These are phyloP conservation scores for Phytophthora aleatoria DNA, from an alignment of 352 stramenopile genomes.

Conservation along the genomic window DNA sequence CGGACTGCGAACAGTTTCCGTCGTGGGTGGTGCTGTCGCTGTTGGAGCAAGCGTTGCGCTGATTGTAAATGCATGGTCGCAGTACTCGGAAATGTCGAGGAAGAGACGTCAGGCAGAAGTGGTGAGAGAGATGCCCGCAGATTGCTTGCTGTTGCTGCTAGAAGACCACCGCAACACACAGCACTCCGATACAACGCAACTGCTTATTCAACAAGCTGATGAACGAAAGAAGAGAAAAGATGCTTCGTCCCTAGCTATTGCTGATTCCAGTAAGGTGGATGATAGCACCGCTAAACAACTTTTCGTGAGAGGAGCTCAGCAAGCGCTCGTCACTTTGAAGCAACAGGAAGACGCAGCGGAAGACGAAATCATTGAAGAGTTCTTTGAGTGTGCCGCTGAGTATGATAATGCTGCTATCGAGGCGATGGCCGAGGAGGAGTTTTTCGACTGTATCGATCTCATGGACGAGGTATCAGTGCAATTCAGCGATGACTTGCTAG, in stretches of 20 bases:
- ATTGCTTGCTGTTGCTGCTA: conserved; percentile 73
- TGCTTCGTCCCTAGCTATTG: conserved; percentile 16
- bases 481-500: conserved; percentile 35
- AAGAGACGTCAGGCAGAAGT: conserved; percentile 69
- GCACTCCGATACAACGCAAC: conserved; percentile 34
- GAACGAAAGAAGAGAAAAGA: conserved; percentile 36
- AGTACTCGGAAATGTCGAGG: conserved; percentile 75
- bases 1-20: conserved; percentile 59
- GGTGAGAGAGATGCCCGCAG: conserved; percentile 74
- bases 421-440: conserved; percentile 81
- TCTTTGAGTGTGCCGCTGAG: conserved; percentile 74
- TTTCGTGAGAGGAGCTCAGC: conserved; percentile 24
- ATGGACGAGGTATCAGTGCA: conserved; percentile 55
- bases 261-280: conserved; percentile 5
- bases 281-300: conserved; percentile 16
- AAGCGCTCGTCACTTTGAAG: conserved; percentile 40
- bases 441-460: conserved; percentile 83
- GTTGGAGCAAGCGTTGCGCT: conserved; percentile 79
- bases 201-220: conserved; percentile 36
- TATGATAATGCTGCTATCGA: conserved; percentile 63
- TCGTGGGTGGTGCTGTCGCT: conserved; percentile 78
- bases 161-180: conserved; percentile 58
- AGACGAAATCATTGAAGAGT: conserved; percentile 79
- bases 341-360: conserved; percentile 44
- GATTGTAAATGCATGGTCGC: conserved; percentile 80